Percentiles rank a stretch among this genome's conserved stretches.
Conservation (phyloP, 805 yeast species). For the Lachancea sp. region DNA sequence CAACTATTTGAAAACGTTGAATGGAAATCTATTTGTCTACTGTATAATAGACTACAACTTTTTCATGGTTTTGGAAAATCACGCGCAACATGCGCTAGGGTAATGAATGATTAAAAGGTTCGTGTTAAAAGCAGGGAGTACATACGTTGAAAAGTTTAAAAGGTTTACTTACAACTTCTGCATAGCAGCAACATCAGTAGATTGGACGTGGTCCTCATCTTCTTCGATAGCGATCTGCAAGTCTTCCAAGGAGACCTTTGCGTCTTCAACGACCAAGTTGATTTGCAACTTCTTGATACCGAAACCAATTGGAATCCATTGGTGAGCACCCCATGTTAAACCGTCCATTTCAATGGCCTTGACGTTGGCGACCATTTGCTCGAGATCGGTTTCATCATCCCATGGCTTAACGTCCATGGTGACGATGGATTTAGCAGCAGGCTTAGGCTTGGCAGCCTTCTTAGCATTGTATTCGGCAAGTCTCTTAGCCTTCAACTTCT, state of each 20-base stretch:
- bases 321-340: constrained; percentile 96
- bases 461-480: constrained; percentile 95
- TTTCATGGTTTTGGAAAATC: too few relatives aligned
- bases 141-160: constrained; percentile 1
- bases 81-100: neutral
- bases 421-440: constrained; percentile 97
- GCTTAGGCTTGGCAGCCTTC: constrained; percentile 95
- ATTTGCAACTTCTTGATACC: constrained; percentile 99
- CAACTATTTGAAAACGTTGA: too few relatives aligned
- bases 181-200: constrained; percentile 98
- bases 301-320: constrained; percentile 94
- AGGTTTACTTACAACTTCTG: constrained; percentile 78
- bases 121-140: neutral
- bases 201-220: constrained; percentile 99
- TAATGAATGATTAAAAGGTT: neutral
- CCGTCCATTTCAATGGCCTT: constrained; percentile 86
- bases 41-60: too few relatives aligned
- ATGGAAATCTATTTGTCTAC: too few relatives aligned
- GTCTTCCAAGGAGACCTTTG: constrained; percentile 86
- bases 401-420: constrained; percentile 98
- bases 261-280: constrained; percentile 97
- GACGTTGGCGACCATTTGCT: constrained; percentile 78
- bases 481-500: constrained; percentile 95
- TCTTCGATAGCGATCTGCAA: constrained; percentile 71
- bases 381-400: constrained; percentile 98